Percentiles rank a stretch among this genome's conserved stretches.
Evolutionary conservation across 2,329 filamentous ascomycete genomes (phyloP).

Genomic region (Pleurostoma richardsiae): DNA sequence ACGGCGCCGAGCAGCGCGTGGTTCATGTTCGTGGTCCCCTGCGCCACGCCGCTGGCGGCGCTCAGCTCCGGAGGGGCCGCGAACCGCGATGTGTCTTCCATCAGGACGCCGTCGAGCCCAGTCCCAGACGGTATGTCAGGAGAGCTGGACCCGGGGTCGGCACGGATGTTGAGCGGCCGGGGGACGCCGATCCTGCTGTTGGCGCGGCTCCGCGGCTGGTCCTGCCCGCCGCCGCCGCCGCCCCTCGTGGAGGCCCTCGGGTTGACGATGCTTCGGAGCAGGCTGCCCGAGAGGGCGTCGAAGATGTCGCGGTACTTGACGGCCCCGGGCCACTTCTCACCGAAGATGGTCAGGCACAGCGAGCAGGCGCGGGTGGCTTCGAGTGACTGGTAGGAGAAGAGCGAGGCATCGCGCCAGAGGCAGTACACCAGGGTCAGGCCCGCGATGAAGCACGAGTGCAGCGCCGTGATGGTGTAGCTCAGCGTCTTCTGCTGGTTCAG

Average conservation of each 20-base stretch:
- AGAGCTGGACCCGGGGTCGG: not conserved
- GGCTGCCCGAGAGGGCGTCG: slow-evolving; percentile 14
- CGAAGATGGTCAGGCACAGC: slow-evolving; percentile 20
- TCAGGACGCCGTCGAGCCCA: not conserved
- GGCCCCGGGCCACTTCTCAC: slow-evolving; percentile 19
- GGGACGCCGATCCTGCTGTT: not conserved
- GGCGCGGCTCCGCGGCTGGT: not conserved
- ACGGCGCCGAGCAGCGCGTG: slow-evolving; percentile 14
- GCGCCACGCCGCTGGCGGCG: not conserved
- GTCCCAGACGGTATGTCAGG: too few relatives aligned
- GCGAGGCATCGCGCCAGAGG: slow-evolving; percentile 14
- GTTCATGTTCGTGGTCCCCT: not conserved
- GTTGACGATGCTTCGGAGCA: not conserved
- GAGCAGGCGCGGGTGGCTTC: slow-evolving; percentile 20
- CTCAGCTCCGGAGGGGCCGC: not conserved
- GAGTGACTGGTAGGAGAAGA: slow-evolving; percentile 17
- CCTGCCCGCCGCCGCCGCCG: too few relatives aligned
- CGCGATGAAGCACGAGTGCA: slow-evolving; percentile 22
- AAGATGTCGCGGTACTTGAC: slow-evolving; percentile 22
- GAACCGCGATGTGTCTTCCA: not conserved
- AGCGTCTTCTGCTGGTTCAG: slow-evolving; percentile 21
- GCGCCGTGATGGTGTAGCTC: slow-evolving; percentile 20
- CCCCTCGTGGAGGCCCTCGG: not conserved
- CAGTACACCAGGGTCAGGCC: slow-evolving; percentile 21
- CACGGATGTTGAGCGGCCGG: not conserved